Base-by-base conservation (phyloP, 2,329 filamentous ascomycete species). In the Xylariomycetidae sp. region DNA sequence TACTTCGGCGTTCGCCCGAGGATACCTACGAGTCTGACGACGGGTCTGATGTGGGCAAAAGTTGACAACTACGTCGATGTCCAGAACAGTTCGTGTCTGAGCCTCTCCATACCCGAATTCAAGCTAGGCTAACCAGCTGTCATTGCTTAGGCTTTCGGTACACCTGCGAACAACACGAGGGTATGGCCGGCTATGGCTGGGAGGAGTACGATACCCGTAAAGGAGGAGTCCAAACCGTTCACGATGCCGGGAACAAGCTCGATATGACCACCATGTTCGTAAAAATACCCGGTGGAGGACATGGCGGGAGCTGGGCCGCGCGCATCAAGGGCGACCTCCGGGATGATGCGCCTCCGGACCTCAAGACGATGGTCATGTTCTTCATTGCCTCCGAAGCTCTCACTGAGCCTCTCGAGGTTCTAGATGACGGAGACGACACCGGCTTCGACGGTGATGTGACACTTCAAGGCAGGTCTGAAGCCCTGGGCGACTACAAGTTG, bases 121-220 rank as follows among this genome's bases (percentile, higher is more conserved):
- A n/a, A n/a, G n/a, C n/a, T n/a, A n/a, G n/a, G n/a, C n/a, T n/a
- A n/a, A n/a, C n/a, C n/a, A n/a, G n/a, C n/a, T 15, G 8, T 29
- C 23, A 19, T 18, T 13, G 15, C 34, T 2, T 54, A 92, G 86
- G 81, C 49, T 83, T 95, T 50, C 80, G 92, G 44, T 88, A 95
- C 59, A 95, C 92, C 0, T 98, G 92, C 63, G 92, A 96, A 60
- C 92, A 98, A 59, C 77, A 92, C 58, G 87, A 93, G 57, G 84
- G 84, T 45, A 94, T 98, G 74, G 83, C 79, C 29, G 90, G 90
- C 35, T 98, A 98, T 59, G 92, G 92, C 42, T 98, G 92, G 92
- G 89, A 96, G 52, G 86, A 94, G 57, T 98, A 93, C 59, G 92
- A 98, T 61, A 81, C 88, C 15, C 75, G 92, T 37, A 82, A 73